A percentile compares a stretch with the other conserved stretches of the same genome.
These are phyloP conservation scores for Phaeophleospora eucalypticola DNA, from an alignment of 2,329 filamentous ascomycete species.

Conservation along the genomic window DNA sequence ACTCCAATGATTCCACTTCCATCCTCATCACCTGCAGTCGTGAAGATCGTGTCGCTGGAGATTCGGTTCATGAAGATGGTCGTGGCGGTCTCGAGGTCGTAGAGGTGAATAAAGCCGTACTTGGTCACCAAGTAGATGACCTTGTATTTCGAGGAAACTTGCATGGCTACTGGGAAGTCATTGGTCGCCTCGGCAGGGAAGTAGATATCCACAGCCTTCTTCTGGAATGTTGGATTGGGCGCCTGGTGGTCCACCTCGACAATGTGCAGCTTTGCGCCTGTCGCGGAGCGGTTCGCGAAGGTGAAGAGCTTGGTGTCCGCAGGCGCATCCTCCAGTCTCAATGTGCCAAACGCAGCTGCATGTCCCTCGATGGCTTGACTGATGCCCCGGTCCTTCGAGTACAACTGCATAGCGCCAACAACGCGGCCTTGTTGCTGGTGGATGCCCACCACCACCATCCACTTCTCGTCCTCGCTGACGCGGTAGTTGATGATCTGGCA, in stretches of 20 bases:
- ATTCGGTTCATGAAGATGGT: conserved; percentile 99
- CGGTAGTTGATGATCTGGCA: conserved; percentile 99
- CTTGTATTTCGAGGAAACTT: conserved; percentile 94
- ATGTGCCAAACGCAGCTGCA: conserved; percentile 86
- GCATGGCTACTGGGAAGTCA: conserved; percentile 97
- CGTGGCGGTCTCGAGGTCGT: conserved; percentile 91
- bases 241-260: conserved; percentile 95
- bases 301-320: conserved; percentile 94
- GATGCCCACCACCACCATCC: conserved; percentile 97
- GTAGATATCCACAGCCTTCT: conserved; percentile 96
- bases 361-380: conserved; percentile 98
- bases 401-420: conserved; percentile 93
- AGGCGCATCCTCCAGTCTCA: conserved; percentile 82
- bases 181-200: conserved; percentile 94
- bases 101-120: conserved; percentile 97
- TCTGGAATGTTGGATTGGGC: conserved; percentile 81
- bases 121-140: conserved; percentile 97
- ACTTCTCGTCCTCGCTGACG: conserved; percentile 90
- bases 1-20: conserved; percentile 89
- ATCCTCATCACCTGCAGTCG: conserved; percentile 76
- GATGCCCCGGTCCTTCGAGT: conserved; percentile 91
- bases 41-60: conserved; percentile 98
- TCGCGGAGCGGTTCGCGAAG: conserved; percentile 86
- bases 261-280: conserved; percentile 91
- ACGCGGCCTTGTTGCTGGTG: conserved; percentile 89